Conservation (phyloP, 1,284 basidiomycete genomes). For the Pseudozyma sp. region DNA sequence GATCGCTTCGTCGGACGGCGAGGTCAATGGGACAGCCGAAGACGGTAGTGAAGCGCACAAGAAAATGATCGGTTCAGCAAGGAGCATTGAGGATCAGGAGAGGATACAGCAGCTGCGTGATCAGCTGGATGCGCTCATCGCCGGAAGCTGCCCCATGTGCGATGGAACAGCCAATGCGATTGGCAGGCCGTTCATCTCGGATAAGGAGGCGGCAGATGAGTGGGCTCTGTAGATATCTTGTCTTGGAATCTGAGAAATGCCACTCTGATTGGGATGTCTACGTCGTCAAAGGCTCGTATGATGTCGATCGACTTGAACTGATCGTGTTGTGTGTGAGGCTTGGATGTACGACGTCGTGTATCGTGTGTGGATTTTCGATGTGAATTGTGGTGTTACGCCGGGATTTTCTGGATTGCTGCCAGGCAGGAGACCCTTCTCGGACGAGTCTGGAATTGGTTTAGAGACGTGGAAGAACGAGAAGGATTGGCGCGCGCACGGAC, state of each 20-base stretch:
- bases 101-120: slow-evolving; percentile 57
- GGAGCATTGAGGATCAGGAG: slow-evolving; percentile 51
- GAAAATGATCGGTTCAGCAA: slow-evolving; percentile 12
- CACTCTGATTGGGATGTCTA: not conserved
- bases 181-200: slow-evolving; percentile 51
- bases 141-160: slow-evolving; percentile 62
- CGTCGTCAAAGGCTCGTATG: no score
- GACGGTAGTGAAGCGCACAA: slow-evolving; percentile 4
- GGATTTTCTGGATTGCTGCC: not conserved
- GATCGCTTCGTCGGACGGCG: slow-evolving; percentile 10
- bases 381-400: not conserved
- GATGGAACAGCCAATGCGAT: slow-evolving; percentile 59
- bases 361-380: no score
- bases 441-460: not conserved
- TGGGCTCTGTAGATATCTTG: slow-evolving; percentile 44
- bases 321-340: no score
- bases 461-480: slow-evolving; percentile 16
- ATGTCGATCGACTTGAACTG: no score
- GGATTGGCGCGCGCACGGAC: slow-evolving; percentile 20
- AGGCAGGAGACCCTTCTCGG: not conserved
- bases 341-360: no score
- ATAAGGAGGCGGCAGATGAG: slow-evolving; percentile 49
- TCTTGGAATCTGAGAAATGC: not conserved
- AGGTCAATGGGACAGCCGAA: not conserved
- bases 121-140: slow-evolving; percentile 65